These are phyloP conservation scores for Kazachstania africana DNA, from an alignment of 805 yeast species.

Conservation along the genomic window DNA sequence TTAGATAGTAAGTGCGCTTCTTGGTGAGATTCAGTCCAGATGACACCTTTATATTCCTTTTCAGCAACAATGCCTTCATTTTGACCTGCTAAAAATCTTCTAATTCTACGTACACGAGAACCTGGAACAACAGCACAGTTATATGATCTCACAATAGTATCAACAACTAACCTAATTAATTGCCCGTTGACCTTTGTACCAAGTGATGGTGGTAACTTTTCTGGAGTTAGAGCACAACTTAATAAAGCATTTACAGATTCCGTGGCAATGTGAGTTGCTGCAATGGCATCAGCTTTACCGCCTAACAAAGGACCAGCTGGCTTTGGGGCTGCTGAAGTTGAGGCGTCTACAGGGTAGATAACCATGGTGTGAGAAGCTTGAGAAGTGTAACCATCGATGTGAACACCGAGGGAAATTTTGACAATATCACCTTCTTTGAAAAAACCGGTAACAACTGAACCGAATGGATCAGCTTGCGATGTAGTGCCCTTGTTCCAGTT, in stretches of 20 bases:
- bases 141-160: constrained; percentile 74
- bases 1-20: constrained; percentile 41
- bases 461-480: constrained; percentile 10
- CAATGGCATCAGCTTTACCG: constrained; percentile 73
- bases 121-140: constrained; percentile 86
- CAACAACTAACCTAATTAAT: constrained; percentile 63
- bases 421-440: constrained; percentile 69
- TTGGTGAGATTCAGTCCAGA: constrained; percentile 75
- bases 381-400: constrained; percentile 91
- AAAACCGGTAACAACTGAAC: constrained; percentile 16
- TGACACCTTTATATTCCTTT: constrained; percentile 84
- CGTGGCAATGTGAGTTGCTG: constrained; percentile 81
- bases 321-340: constrained; percentile 24
- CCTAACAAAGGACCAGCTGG: constrained; percentile 80
- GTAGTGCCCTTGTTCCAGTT: constrained; percentile 16
- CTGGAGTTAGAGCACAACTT: constrained; percentile 64
- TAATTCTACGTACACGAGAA: constrained; percentile 78
- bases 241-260: constrained; percentile 75
- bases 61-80: constrained; percentile 87
- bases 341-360: constrained; percentile 56
- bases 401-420: constrained; percentile 78
- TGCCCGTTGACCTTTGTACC: constrained; percentile 49
- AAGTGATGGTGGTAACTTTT: constrained; percentile 51
- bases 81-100: constrained; percentile 94
- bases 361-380: constrained; percentile 79